Conservation (phyloP, 352 stramenopile genomes). For the Sclerospora graminicola region DNA sequence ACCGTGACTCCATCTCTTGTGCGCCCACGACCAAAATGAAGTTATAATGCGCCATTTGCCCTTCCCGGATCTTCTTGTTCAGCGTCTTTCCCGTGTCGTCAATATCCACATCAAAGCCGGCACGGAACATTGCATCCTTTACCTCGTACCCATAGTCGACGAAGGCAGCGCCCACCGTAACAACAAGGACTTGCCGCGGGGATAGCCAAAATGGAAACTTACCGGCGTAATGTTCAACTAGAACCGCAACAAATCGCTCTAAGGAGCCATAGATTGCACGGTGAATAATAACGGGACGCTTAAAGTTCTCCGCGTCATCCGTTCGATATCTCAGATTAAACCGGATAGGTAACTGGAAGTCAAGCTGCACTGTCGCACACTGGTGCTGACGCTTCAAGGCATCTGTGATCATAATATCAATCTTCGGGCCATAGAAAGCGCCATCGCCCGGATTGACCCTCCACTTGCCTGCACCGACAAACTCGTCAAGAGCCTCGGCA, state of each 20-base stretch:
- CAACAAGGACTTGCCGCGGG: slow-evolving; percentile 91
- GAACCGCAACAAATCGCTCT: slow-evolving; percentile 96
- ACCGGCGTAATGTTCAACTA: slow-evolving; percentile 96
- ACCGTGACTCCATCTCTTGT: slow-evolving; percentile 82
- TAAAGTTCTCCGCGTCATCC: slow-evolving; percentile 72
- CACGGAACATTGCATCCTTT: slow-evolving; percentile 84
- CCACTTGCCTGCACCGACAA: slow-evolving; percentile 92
- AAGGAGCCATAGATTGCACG: slow-evolving; percentile 96
- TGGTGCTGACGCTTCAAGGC: slow-evolving; percentile 95
- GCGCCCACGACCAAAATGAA: slow-evolving; percentile 96
- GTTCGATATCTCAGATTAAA: slow-evolving; percentile 94
- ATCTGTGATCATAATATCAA: slow-evolving; percentile 98
- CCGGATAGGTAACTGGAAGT: slow-evolving; percentile 98
- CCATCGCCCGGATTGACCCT: slow-evolving; percentile 95
- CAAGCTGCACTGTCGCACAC: slow-evolving; percentile 96
- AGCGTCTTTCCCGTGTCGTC: slow-evolving; percentile 93
- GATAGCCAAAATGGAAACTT: slow-evolving; percentile 99
- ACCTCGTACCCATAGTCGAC: slow-evolving; percentile 93
- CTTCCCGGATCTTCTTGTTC: slow-evolving; percentile 98
- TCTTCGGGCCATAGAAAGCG: slow-evolving; percentile 99
- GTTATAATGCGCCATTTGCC: slow-evolving; percentile 96
- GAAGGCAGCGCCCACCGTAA: slow-evolving; percentile 91
- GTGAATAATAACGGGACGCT: slow-evolving; percentile 95
- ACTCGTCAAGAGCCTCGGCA: slow-evolving; percentile 89
- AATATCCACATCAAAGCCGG: slow-evolving; percentile 95